These are phyloP conservation scores for Coccomyxa subellipsoidea DNA, from an alignment of 163 green algal genomes.

Conservation along the genomic window DNA sequence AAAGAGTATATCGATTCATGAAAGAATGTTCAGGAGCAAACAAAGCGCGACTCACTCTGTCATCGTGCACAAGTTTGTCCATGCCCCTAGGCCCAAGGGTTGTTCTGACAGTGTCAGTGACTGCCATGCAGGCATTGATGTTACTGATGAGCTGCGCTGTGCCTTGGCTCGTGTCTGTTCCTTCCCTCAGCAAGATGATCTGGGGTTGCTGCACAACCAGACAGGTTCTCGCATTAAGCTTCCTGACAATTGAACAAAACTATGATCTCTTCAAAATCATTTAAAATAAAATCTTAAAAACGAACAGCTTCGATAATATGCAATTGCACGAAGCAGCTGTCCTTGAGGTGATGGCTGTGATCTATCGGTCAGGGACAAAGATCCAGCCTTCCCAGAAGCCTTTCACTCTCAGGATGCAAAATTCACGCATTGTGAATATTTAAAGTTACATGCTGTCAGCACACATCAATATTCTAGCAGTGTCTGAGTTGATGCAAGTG, in stretches of 20 bases:
- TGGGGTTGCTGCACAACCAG: constrained; percentile 74
- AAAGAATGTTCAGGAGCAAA: too few relatives aligned
- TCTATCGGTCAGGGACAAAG: too few relatives aligned
- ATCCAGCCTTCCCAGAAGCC: too few relatives aligned
- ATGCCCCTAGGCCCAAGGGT: constrained; percentile 96
- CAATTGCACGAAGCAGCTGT: too few relatives aligned
- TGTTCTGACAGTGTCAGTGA: constrained; percentile 90
- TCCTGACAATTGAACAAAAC: neutral
- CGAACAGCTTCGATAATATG: neutral
- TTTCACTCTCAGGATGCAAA: too few relatives aligned
- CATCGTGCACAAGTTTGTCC: constrained; percentile 96
- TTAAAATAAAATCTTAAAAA: neutral
- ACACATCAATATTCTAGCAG: neutral
- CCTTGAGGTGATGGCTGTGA: too few relatives aligned
- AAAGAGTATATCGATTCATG: too few relatives aligned
- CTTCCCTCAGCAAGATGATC: constrained; percentile 98
- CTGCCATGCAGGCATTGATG: constrained; percentile 96
- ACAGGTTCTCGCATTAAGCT: neutral
- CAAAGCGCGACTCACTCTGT: constrained; percentile 54
- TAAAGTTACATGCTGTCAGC: neutral
- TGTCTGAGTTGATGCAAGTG: neutral
- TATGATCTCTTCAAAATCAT: neutral
- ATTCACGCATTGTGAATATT: too few relatives aligned
- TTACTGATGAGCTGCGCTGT: constrained; percentile 96
- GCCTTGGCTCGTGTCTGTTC: constrained; percentile 96